These are phyloP conservation scores for Fraxinus quadrangulata DNA, from an alignment of 257 asterid species.

Conservation along the genomic window DNA sequence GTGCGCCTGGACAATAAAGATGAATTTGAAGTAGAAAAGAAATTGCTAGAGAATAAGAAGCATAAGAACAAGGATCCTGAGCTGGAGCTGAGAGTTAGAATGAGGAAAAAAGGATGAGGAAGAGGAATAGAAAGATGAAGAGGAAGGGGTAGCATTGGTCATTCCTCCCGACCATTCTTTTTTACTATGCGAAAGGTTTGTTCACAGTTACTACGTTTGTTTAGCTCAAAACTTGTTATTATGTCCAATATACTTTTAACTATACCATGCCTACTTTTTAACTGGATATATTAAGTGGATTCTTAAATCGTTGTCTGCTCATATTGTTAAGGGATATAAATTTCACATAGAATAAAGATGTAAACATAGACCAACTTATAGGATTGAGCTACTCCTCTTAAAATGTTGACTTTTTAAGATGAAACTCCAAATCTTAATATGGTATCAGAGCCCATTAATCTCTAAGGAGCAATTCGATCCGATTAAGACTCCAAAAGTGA, in stretches of 20 bases:
- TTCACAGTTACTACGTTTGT: background rate
- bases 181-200: constrained; percentile 70
- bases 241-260: background rate
- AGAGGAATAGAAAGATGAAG: too few relatives aligned
- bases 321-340: too few relatives aligned
- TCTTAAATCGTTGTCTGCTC: background rate
- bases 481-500: too few relatives aligned
- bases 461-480: too few relatives aligned
- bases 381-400: too few relatives aligned
- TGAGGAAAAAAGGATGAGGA: background rate
- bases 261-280: background rate
- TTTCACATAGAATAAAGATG: too few relatives aligned
- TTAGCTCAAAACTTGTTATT: background rate
- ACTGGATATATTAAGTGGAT: background rate
- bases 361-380: too few relatives aligned
- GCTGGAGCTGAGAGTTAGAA: constrained; percentile 26
- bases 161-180: constrained; percentile 49
- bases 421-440: too few relatives aligned
- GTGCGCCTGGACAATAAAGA: constrained; percentile 41
- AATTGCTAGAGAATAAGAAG: constrained; percentile 22
- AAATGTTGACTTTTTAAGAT: too few relatives aligned
- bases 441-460: too few relatives aligned
- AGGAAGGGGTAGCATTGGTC: constrained; percentile 35
- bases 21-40: constrained; percentile 39
- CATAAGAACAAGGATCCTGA: constrained; percentile 38